Conservation (phyloP, 441 rosid genomes). For the Pelargonium australe region DNA sequence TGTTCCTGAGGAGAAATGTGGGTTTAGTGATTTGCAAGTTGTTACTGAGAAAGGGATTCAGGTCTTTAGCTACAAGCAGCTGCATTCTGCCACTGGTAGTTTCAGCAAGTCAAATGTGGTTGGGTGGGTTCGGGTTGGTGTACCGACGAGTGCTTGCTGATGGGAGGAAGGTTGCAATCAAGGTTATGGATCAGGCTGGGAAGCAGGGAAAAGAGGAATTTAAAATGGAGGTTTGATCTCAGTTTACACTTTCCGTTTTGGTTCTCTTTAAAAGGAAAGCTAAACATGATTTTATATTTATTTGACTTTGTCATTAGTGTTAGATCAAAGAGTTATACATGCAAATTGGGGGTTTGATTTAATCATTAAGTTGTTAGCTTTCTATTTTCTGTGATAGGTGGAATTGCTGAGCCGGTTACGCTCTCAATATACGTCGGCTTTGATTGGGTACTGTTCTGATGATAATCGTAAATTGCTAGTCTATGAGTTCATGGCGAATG, state of each 20-base stretch:
- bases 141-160: constrained; percentile 73
- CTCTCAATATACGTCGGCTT: constrained; percentile 67
- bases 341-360: constrained; percentile 6
- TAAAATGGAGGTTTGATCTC: constrained; percentile 60
- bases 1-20: constrained; percentile 44
- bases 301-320: background rate
- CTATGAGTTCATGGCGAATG: constrained; percentile 69
- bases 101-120: constrained; percentile 87
- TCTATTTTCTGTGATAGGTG: constrained; percentile 36
- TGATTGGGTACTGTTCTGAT: constrained; percentile 87
- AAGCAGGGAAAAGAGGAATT: constrained; percentile 91
- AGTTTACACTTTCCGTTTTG: constrained; percentile 1
- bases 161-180: constrained; percentile 83
- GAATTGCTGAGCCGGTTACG: constrained; percentile 64
- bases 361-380: background rate
- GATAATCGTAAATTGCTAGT: constrained; percentile 53
- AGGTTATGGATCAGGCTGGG: constrained; percentile 84
- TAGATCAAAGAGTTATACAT: constrained; percentile 3
- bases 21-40: constrained; percentile 27
- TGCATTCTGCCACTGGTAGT: constrained; percentile 77
- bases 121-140: constrained; percentile 80
- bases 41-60: constrained; percentile 50
- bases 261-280: background rate
- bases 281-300: background rate
- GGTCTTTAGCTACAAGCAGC: constrained; percentile 72